Conservation (phyloP, 163 green algal species). For the Smithsoniella earleae region DNA sequence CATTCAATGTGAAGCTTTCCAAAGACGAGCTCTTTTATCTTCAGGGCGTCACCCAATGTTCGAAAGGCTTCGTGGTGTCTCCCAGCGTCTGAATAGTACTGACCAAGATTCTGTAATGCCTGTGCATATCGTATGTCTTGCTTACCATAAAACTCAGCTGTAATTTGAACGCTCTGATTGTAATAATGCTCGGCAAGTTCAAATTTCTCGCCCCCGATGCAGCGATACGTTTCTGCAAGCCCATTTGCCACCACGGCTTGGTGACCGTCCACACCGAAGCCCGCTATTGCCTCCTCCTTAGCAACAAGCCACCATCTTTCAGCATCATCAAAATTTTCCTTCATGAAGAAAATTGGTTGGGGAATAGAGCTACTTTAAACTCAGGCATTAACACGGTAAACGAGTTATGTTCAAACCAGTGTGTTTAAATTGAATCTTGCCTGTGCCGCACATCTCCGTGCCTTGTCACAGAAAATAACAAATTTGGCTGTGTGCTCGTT, state of each 20-base stretch:
- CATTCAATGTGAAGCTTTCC: constrained; percentile 20
- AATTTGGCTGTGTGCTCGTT: constrained; percentile 29
- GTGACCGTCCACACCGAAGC: constrained; percentile 24
- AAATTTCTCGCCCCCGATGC: constrained; percentile 10
- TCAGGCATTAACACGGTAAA: background rate
- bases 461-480: constrained; percentile 12
- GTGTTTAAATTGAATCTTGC: background rate
- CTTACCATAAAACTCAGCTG: background rate
- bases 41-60: background rate
- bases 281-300: constrained; percentile 7
- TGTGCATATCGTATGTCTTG: constrained; percentile 10
- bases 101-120: constrained; percentile 7
- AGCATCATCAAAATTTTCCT: background rate
- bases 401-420: background rate
- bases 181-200: background rate
- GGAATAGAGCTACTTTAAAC: background rate
- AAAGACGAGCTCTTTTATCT: constrained; percentile 12
- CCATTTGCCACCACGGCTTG: constrained; percentile 7
- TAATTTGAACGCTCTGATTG: background rate
- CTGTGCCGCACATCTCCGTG: background rate
- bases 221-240: constrained; percentile 8
- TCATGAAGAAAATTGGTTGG: background rate
- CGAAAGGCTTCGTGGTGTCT: background rate
- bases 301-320: constrained; percentile 5
- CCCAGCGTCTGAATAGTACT: background rate